A percentile compares a stretch with the other conserved stretches of the same genome.
phyloP scores from a whole-genome alignment of 768 basidiomycete species.

The Tricholoma hemisulphureum region DNA sequence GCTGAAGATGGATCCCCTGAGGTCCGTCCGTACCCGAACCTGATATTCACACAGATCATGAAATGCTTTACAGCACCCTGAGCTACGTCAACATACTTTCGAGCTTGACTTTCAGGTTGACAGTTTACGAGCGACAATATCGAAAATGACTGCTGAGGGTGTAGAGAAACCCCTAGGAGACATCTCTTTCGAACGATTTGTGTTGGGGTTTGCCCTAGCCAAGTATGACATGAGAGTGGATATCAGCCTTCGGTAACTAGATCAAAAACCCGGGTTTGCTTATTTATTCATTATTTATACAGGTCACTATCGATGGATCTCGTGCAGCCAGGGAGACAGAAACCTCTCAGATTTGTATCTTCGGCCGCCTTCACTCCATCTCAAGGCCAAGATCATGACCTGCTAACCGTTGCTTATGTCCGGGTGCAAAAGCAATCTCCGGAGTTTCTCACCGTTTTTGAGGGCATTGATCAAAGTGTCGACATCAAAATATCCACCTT shows the following conservation, averaged over 20 bases:
- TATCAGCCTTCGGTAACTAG: constrained; percentile 67
- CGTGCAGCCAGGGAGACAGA: constrained; percentile 48
- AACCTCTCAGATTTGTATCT: constrained; percentile 62
- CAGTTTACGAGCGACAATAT: constrained; percentile 74
- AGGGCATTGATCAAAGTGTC: constrained; percentile 85
- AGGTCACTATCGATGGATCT: constrained; percentile 80
- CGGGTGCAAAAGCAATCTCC: constrained; percentile 84
- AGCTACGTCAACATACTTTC: constrained; percentile 60
- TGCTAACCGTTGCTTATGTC: constrained; percentile 75
- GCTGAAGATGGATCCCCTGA: constrained; percentile 60
- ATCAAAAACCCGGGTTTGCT: background rate
- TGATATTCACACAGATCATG: background rate
- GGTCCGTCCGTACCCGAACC: constrained; percentile 44
- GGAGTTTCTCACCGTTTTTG: constrained; percentile 74
- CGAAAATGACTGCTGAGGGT: constrained; percentile 60
- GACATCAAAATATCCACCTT: constrained; percentile 89
- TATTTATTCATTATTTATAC: constrained; percentile 10
- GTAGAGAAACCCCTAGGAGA: constrained; percentile 76
- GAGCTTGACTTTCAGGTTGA: constrained; percentile 89
- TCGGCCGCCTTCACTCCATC: constrained; percentile 44
- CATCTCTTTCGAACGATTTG: constrained; percentile 76
- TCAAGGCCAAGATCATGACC: constrained; percentile 50
- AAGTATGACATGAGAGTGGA: constrained; percentile 88
- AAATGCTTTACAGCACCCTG: constrained; percentile 31
- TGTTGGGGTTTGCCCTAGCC: constrained; percentile 67